Evolutionary conservation across 2,329 filamentous ascomycete species (phyloP).

Genomic region (Oidium heveae): DNA sequence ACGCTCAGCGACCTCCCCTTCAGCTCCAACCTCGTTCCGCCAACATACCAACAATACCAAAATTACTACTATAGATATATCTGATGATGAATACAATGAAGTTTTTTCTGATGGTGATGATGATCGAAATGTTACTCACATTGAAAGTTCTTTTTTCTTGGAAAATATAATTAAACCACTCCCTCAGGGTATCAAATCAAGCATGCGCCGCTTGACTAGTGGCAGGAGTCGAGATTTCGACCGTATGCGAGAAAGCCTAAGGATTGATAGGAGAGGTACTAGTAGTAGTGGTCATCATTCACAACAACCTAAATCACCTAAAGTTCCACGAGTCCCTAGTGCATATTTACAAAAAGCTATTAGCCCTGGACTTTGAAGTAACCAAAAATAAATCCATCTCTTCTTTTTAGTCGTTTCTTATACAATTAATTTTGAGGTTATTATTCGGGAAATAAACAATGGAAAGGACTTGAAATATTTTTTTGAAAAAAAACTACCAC

Average conservation of each 20-base stretch:
- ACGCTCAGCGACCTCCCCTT: conserved; percentile 66
- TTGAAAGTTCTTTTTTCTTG: conserved; percentile 23
- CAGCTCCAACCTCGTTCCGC: conserved; percentile 28
- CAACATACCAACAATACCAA: background rate
- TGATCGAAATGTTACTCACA: conserved; percentile 14
- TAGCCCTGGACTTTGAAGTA: conserved; percentile 4
- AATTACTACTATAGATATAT: conserved; percentile 34
- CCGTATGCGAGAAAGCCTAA: conserved; percentile 10
- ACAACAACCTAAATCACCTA: conserved; percentile 12
- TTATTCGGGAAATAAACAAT: too few relatives aligned
- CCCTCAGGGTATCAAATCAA: conserved; percentile 28
- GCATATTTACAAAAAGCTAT: conserved; percentile 9
- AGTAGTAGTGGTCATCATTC: background rate
- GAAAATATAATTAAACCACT: conserved; percentile 36
- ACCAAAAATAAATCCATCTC: too few relatives aligned
- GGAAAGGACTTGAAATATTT: too few relatives aligned
- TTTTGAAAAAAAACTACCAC: too few relatives aligned
- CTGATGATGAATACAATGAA: conserved; percentile 48
- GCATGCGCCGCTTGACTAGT: conserved; percentile 37
- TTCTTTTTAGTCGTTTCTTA: too few relatives aligned
- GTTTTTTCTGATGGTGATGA: conserved; percentile 59
- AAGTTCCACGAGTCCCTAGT: conserved; percentile 13
- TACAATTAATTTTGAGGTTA: too few relatives aligned
- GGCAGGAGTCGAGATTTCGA: conserved; percentile 17
- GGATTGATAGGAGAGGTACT: conserved; percentile 10